These are phyloP conservation scores for Mortierella sp. DNA, from an alignment of 371 early-diverging fungal genomes.

Conservation along the genomic window DNA sequence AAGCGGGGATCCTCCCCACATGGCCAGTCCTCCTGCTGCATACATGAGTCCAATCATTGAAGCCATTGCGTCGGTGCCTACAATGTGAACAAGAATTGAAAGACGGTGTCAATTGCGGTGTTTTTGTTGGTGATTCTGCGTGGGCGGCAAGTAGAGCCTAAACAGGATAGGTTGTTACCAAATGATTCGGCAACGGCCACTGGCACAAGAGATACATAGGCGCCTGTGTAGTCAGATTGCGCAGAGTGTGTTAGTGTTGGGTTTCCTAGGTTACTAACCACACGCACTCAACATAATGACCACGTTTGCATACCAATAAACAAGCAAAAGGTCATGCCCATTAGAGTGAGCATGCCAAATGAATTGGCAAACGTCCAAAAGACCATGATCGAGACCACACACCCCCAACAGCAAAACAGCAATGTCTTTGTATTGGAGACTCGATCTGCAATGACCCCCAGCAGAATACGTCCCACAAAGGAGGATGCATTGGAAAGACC, in stretches of 20 bases:
- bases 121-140: no score
- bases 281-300: no score
- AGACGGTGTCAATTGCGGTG: no score
- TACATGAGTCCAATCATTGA: slow-evolving; percentile 56
- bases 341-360: slow-evolving; percentile 58
- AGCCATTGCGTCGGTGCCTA: no score
- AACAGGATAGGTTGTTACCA: slow-evolving; percentile 31
- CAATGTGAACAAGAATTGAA: no score
- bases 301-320: slow-evolving; percentile 18
- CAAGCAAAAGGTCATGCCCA: slow-evolving; percentile 69
- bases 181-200: slow-evolving; percentile 63
- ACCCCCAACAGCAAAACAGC: slow-evolving; percentile 52
- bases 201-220: slow-evolving; percentile 60
- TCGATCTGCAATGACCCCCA: slow-evolving; percentile 62
- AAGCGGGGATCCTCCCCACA: slow-evolving; percentile 56
- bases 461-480: slow-evolving; percentile 61
- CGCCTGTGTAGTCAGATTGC: slow-evolving; percentile 55
- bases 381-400: slow-evolving; percentile 60
- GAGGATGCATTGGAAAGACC: slow-evolving; percentile 67
- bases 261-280: no score
- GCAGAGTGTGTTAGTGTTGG: no score
- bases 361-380: slow-evolving; percentile 70
- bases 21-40: slow-evolving; percentile 48
- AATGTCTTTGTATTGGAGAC: slow-evolving; percentile 67
- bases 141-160: no score